Evolutionary conservation across 129 eudicot species (phyloP), one percentile per base, ranked within the genome.

Genomic region (Smallanthus sonchifolius): DNA sequence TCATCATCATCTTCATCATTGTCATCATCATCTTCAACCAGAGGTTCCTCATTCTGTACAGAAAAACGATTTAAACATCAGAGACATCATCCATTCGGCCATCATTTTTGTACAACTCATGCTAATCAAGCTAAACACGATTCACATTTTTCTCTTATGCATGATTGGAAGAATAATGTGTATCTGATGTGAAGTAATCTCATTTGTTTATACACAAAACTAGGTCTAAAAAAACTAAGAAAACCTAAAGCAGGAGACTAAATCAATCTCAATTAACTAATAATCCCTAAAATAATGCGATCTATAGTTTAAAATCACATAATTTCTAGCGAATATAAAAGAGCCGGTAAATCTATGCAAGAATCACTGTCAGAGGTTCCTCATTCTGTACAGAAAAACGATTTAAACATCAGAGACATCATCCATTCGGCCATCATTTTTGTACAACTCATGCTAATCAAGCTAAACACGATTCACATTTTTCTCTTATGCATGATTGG

Each of bases 21-120:
- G 0, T 84, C 87, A 2, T 84, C 88, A 0, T 88, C 95, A 1
- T 84, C 89, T 82, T 89, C 92, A 61, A 89, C 47, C 42, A 86
- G 10, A 4, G 96, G 89, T 70, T 82, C 96, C 49, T 89, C 84
- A 42, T 69, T 64, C 96, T 75, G 81, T 81, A 82, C 37, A n/a
- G 2, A 69, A 74, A 15, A 59, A 64, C 32, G 47, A 69, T 34
- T 68, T 39, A 72, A 73, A 54, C 59, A 65, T 65, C 30, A 19
- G 37, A 16, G 9, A 47, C 32, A 67, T 44, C 13, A 11, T 4
- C 61, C 40, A 55, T 54, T 54, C 10, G 6, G 13, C 10, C 38
- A 39, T 7, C 38, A 42, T 42, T 30, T 30, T 16, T 32, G 16
- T 13, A 32, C 65, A 59, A 4, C 3, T 8, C 39, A 59, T 10